phyloP scores from a whole-genome alignment of 495 filamentous ascomycete genomes.

The Aspergillus indologenus region DNA sequence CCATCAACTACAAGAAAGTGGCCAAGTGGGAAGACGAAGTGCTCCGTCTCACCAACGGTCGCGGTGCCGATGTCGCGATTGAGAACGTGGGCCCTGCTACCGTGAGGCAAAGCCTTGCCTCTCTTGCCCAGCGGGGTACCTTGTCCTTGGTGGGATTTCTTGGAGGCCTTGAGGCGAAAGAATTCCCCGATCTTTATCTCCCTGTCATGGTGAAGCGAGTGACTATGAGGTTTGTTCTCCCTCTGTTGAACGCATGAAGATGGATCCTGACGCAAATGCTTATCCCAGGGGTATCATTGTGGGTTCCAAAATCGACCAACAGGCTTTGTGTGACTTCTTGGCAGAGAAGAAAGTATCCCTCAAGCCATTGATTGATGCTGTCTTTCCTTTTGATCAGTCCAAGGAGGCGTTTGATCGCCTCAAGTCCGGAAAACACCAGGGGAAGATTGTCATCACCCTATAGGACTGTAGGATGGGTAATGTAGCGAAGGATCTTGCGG shows the following conservation, averaged over 20 bases:
- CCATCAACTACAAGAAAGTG: constrained; percentile 60
- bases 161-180: background rate
- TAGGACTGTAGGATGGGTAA: background rate
- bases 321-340: constrained; percentile 25
- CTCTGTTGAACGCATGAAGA: background rate
- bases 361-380: constrained; percentile 19
- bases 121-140: constrained; percentile 17
- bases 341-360: constrained; percentile 26
- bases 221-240: background rate
- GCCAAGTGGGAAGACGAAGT: constrained; percentile 45
- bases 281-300: constrained; percentile 23
- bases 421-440: constrained; percentile 26
- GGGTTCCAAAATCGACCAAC: constrained; percentile 25
- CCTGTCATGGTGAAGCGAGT: background rate
- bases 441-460: constrained; percentile 29
- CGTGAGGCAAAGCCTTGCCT: constrained; percentile 19
- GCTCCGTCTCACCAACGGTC: constrained; percentile 26
- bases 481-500: background rate
- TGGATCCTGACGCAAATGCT: background rate
- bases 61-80: constrained; percentile 22
- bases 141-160: constrained; percentile 23
- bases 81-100: constrained; percentile 16
- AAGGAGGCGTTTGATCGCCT: constrained; percentile 29
- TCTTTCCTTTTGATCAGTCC: constrained; percentile 28
- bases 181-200: background rate